Evolutionary conservation across 2,329 filamentous ascomycete genomes (phyloP).

Genomic region (Colletotrichum graminicola): DNA sequence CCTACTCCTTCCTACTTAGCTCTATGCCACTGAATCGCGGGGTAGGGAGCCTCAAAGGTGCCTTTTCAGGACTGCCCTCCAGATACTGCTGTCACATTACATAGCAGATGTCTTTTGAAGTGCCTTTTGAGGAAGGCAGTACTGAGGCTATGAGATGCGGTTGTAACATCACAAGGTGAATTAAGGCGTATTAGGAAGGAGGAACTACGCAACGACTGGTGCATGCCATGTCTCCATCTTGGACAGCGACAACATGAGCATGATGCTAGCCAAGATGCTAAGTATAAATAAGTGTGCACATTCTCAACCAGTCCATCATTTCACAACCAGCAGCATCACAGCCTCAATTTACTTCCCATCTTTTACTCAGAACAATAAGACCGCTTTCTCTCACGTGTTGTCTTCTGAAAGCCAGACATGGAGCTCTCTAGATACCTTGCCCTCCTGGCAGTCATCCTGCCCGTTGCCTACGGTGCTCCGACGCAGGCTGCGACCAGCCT

Average conservation of each 20-base stretch:
- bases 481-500: constrained; percentile 51
- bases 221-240: neutral
- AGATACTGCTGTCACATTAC: constrained; percentile 19
- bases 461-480: constrained; percentile 55
- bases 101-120: constrained; percentile 7
- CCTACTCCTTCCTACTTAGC: constrained; percentile 38
- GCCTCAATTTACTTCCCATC: constrained; percentile 25
- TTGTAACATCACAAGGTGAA: constrained; percentile 26
- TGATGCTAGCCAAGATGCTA: constrained; percentile 6
- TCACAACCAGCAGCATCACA: constrained; percentile 1
- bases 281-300: constrained; percentile 27
- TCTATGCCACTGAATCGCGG: neutral
- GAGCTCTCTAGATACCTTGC: constrained; percentile 54
- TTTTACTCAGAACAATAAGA: neutral
- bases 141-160: constrained; percentile 1
- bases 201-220: constrained; percentile 3
- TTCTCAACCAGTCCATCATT: constrained; percentile 8
- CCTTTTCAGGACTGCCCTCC: constrained; percentile 1
- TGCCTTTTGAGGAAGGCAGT: constrained; percentile 33
- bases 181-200: constrained; percentile 36
- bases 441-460: constrained; percentile 54
- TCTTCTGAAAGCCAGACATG: constrained; percentile 50
- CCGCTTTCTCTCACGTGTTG: constrained; percentile 8
- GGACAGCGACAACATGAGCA: neutral
- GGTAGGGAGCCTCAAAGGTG: neutral